Evolutionary conservation across 1,284 basidiomycete genomes (phyloP), one percentile per base, ranked within the genome.

Genomic region (Pulveroboletus sp.): DNA sequence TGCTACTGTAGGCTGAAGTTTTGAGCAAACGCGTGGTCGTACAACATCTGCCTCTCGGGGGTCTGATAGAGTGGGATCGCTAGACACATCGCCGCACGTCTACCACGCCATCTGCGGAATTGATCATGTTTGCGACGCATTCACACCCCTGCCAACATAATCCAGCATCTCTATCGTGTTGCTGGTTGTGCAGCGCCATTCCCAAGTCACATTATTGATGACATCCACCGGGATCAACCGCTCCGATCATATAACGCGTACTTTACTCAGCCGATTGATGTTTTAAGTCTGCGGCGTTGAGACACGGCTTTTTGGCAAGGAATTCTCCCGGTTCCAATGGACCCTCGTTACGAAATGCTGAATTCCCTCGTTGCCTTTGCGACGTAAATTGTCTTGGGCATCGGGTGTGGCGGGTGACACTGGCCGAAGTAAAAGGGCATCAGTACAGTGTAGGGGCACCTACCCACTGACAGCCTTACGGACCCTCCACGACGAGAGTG

Each of bases 21-120:
- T 77, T 98, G 29, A 86, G 88, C 12, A 98, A 98, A 74, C 83
- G 90, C n/a, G 96, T 97, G 15, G 96, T 98, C 5, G 94, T 98
- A 15, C 96, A 99, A 73, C 96, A 98, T 68, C 81, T 98, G 43
- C 89, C 89, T 31, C 82, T 98, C 26, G 96, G 95, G 24, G 92
- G 91, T 6, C 67, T 91, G 17, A 72, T 92, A 52, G 81, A 84
- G 65, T 92, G 89, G 89, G 77, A 82, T 42, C 48, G 43, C 28
- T 71, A 65, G 51, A 38, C 20, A 42, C 28, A 44, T 54, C 29
- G 52, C 52, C 38, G 18, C 43, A 33, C 43, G 45, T 42, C 28
- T 7, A 28, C 49, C 51, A 52, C 42, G 42, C 31, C 18, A 38
- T 57, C 64, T 68, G 67, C 61, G 67, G 69, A 58, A 46, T 53